These are phyloP conservation scores for Backusella sp. DNA, from an alignment of 192 early-diverging fungal genomes.

Conservation along the genomic window DNA sequence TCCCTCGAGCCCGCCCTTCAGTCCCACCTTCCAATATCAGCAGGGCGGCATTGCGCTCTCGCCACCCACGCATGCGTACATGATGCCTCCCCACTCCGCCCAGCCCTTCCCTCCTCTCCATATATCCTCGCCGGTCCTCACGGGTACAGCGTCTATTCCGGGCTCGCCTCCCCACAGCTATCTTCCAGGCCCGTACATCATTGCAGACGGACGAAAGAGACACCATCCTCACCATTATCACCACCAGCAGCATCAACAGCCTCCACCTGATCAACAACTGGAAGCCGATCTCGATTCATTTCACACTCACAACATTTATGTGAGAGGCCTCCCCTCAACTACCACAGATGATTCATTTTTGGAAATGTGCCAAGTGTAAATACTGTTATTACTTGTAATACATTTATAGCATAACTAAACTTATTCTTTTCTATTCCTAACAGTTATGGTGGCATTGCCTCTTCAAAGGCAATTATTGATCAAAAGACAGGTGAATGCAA, in stretches of 20 bases:
- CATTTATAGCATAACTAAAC: background rate
- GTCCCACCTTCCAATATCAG: conserved; percentile 35
- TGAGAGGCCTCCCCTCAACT: conserved; percentile 65
- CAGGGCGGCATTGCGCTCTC: conserved; percentile 37
- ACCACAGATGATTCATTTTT: conserved; percentile 70
- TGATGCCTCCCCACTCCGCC: conserved; percentile 37
- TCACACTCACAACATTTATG: conserved; percentile 76
- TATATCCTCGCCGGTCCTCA: conserved; percentile 41
- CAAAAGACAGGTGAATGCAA: conserved; percentile 76
- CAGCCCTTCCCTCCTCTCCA: conserved; percentile 39
- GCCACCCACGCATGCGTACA: conserved; percentile 38
- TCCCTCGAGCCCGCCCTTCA: conserved; percentile 41
- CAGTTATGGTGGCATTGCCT: conserved; percentile 71
- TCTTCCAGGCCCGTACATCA: conserved; percentile 16
- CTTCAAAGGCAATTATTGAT: conserved; percentile 84
- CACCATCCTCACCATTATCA: background rate
- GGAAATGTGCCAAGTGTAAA: conserved; percentile 56
- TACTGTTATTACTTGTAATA: background rate
- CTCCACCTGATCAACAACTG: background rate
- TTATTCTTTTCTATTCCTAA: background rate
- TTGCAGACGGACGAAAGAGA: conserved; percentile 9
- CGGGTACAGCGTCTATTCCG: conserved; percentile 13
- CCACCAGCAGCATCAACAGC: conserved; percentile 1
- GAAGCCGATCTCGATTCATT: conserved; percentile 15
- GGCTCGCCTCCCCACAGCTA: background rate